These are phyloP conservation scores for Candida vaughaniae DNA, from an alignment of 805 yeast genomes.

Conservation along the genomic window DNA sequence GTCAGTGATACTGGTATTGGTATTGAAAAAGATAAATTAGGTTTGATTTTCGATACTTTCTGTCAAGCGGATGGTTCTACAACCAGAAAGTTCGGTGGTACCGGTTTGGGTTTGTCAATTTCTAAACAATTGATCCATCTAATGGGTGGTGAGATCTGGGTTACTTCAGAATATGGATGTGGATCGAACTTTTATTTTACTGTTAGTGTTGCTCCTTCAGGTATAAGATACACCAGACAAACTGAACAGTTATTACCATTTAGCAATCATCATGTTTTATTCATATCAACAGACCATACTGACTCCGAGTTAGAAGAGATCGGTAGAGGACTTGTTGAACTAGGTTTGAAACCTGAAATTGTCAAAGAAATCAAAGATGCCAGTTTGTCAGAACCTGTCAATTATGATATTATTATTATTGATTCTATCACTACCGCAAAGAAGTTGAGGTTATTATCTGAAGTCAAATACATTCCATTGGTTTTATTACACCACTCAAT, in stretches of 20 bases:
- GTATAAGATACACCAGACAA: conserved; percentile 58
- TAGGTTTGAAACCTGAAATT: conserved; percentile 63
- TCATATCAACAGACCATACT: conserved; percentile 65
- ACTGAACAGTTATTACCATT: conserved; percentile 72
- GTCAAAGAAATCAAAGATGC: conserved; percentile 59
- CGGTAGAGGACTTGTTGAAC: conserved; percentile 46
- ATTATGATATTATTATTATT: conserved; percentile 78
- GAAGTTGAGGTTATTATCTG: conserved; percentile 64
- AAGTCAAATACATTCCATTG: conserved; percentile 81
- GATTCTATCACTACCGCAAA: conserved; percentile 77
- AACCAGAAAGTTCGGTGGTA: conserved; percentile 89
- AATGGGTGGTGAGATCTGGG: conserved; percentile 96
- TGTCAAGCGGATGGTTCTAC: conserved; percentile 95
- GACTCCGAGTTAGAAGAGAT: conserved; percentile 51
- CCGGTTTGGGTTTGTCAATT: conserved; percentile 85
- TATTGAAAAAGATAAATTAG: conserved; percentile 79
- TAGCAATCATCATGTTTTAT: conserved; percentile 64
- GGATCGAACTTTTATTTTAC: conserved; percentile 87
- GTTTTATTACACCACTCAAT: conserved; percentile 74
- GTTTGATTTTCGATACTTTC: conserved; percentile 83
- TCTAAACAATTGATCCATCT: conserved; percentile 83
- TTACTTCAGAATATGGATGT: conserved; percentile 71
- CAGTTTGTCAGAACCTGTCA: conserved; percentile 52
- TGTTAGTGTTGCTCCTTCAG: conserved; percentile 72
- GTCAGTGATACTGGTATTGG: conserved; percentile 92